phyloP scores from a whole-genome alignment of 163 green algal genomes.

The Chloromonas sp. region DNA sequence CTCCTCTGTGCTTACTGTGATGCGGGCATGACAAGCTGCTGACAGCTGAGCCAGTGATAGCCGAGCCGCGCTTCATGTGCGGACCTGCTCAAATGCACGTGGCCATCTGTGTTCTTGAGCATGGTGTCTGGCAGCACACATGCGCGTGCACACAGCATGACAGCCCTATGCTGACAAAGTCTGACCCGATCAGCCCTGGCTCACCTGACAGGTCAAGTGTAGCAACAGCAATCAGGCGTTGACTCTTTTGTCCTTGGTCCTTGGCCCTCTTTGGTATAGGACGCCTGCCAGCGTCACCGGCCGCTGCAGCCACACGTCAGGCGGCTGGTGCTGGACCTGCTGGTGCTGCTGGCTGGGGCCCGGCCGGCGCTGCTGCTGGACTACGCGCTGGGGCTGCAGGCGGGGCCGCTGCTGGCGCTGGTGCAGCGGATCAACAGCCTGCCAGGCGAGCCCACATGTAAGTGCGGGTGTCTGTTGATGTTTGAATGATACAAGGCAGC shows the following conservation, averaged over 20 bases:
- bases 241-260: too few species aligned
- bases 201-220: too few species aligned
- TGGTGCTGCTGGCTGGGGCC: background rate
- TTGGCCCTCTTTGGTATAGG: too few species aligned
- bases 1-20: too few species aligned
- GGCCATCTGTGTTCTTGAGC: too few species aligned
- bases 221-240: too few species aligned
- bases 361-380: background rate
- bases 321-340: background rate
- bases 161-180: background rate
- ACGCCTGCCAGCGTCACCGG: background rate
- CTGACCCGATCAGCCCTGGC: background rate
- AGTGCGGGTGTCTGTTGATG: background rate
- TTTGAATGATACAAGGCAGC: background rate
- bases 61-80: too few species aligned
- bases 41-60: too few species aligned
- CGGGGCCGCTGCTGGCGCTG: background rate
- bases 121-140: background rate
- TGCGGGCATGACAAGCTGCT: too few species aligned
- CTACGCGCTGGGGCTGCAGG: background rate
- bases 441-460: background rate
- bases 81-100: too few species aligned
- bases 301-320: background rate
- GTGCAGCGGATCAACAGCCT: background rate
- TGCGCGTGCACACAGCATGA: background rate